Evolutionary conservation across 176 grass and related monocot genomes (phyloP), one percentile per base, ranked within the genome.

Genomic region (sorghum (Sorghum bicolor)): DNA sequence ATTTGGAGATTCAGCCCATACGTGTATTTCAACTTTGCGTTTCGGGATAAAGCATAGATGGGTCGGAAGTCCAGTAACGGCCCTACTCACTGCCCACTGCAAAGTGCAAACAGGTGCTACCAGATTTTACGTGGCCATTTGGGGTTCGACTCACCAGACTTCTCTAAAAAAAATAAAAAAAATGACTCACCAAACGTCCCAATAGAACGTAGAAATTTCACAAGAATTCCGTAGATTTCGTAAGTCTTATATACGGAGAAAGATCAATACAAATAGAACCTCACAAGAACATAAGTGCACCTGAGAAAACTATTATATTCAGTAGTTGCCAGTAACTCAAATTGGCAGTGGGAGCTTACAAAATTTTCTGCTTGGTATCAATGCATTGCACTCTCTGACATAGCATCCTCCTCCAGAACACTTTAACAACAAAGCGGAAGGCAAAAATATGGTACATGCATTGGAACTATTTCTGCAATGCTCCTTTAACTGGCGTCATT

Each of bases 301-400:
- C 30, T 39, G 14, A 39, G 52, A 81, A 80, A 25, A 37, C 22
- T 39, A 36, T 67, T 38, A 36, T 67, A 70, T 25, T 70, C 32
- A 55, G 8, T n/a, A 10, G 20, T 4, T 57, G 20, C 45, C 22
- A 19, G 64, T 29, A 57, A 39, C 24, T 81, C 17, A 53, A 68
- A 55, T 53, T 58, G 19, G 33, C 67, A 83, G 19, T 55, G 7
- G 15, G 61, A 63, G 8, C 86, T 73, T 64, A 67, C 22, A 81
- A 33, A 70, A 31, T 36, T 75, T 40, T 48, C n/a, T 60, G 41
- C 8, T 9, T 26, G 6, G 14, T 38, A 63, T 30, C 30, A 38
- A 31, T 62, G 61, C 4, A 65, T 55, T 26, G n/a, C 38, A 61
- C 19, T 28, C 37, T 24, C 32, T 74, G 6, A 34, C 36, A 28